Conservation (phyloP, 2,329 filamentous ascomycete genomes). For the Fusarium sp. region DNA sequence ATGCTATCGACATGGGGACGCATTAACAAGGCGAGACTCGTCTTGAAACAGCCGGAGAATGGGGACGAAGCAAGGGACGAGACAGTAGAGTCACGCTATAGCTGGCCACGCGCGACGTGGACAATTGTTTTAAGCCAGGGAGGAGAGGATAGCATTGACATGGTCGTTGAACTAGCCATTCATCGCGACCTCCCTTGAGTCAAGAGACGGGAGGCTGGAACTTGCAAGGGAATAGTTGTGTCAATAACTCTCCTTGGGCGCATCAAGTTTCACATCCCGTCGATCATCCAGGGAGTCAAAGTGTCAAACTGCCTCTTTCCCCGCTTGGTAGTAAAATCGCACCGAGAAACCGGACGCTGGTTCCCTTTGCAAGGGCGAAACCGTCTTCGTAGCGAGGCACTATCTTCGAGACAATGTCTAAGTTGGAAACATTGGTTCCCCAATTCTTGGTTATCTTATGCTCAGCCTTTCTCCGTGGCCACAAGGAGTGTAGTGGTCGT, state of each 20-base stretch:
- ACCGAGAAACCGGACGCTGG: constrained; percentile 16
- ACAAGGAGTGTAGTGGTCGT: neutral
- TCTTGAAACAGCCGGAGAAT: constrained; percentile 33
- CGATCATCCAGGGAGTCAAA: constrained; percentile 4
- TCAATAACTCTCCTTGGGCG: neutral
- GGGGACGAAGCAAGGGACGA: constrained; percentile 23
- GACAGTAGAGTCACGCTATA: neutral
- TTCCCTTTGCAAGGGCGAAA: neutral
- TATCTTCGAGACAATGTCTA: constrained; percentile 11
- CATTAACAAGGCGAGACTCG: neutral
- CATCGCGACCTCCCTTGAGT: neutral
- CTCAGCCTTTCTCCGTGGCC: neutral
- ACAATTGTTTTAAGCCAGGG: constrained; percentile 16
- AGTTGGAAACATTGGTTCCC: neutral
- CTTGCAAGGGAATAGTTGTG: constrained; percentile 18
- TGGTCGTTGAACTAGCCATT: neutral
- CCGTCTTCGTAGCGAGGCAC: neutral
- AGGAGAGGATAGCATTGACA: constrained; percentile 15
- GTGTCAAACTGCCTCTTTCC: neutral
- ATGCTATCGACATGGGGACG: constrained; percentile 31
- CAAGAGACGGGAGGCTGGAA: constrained; percentile 21
- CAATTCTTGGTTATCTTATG: neutral
- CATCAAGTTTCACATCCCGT: constrained; percentile 3
- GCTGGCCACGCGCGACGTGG: constrained; percentile 3
- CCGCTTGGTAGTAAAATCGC: neutral